phyloP scores from a whole-genome alignment of 2,329 filamentous ascomycete genomes.

The Epichloe sibirici region DNA sequence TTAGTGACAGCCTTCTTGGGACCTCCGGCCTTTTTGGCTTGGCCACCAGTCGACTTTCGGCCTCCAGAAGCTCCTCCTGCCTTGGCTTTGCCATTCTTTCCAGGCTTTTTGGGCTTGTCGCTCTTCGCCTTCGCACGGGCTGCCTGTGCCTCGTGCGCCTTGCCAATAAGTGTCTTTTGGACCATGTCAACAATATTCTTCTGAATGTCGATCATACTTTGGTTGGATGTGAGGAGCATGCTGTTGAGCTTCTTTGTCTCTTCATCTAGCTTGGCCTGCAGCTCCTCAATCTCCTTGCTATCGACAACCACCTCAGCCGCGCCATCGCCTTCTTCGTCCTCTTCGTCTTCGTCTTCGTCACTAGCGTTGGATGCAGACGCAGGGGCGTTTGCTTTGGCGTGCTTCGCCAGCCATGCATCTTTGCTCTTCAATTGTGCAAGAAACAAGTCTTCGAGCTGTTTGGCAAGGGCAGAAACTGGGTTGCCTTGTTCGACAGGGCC shows the following conservation, averaged over 20 bases:
- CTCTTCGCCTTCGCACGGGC: constrained; percentile 33
- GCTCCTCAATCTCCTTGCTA: constrained; percentile 34
- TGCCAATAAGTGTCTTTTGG: constrained; percentile 60
- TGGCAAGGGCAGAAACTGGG: constrained; percentile 58
- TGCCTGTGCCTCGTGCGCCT: constrained; percentile 51
- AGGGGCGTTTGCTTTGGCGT: constrained; percentile 44
- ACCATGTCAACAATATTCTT: constrained; percentile 52
- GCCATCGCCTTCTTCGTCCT: constrained; percentile 41
- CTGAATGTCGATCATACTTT: constrained; percentile 41
- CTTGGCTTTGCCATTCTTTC: constrained; percentile 45
- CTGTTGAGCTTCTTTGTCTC: constrained; percentile 47
- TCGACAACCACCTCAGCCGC: constrained; percentile 29
- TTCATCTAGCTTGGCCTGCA: constrained; percentile 39
- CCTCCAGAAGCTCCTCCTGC: constrained; percentile 18
- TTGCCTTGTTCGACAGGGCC: constrained; percentile 44
- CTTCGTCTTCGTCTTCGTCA: constrained; percentile 62
- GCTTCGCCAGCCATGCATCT: constrained; percentile 64
- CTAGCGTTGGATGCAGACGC: constrained; percentile 53
- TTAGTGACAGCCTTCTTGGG: constrained; percentile 33
- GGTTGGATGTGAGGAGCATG: constrained; percentile 38
- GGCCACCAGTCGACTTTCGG: constrained; percentile 30
- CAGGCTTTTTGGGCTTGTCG: constrained; percentile 49
- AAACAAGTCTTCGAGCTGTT: constrained; percentile 63
- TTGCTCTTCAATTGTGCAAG: constrained; percentile 66
- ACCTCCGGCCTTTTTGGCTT: constrained; percentile 24